Percentiles rank a stretch among this genome's conserved stretches.
phyloP scores from a whole-genome alignment of 306 rosid species.

The Malus asiatica region DNA sequence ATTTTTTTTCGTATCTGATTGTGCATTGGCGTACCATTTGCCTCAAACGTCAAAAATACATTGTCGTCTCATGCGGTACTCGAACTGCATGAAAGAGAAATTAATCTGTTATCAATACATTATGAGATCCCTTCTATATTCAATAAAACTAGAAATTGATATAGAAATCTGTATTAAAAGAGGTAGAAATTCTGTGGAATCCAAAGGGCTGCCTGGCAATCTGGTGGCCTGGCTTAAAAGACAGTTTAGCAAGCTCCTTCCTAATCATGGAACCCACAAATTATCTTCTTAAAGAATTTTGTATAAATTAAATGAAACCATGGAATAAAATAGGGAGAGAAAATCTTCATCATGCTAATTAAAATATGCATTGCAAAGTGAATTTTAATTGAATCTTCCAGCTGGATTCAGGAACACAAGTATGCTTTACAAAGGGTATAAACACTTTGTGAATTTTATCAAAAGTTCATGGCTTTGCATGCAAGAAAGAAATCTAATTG shows the following conservation, averaged over 20 bases:
- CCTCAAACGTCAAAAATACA: too few relatives aligned
- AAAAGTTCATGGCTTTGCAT: neutral
- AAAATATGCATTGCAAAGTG: neutral
- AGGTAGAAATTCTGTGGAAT: neutral
- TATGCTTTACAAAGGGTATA: neutral
- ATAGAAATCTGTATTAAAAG: neutral
- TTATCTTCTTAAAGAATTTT: neutral
- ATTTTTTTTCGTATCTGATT: neutral
- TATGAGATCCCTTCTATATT: too few relatives aligned
- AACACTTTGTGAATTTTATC: neutral
- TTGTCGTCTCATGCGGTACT: too few relatives aligned
- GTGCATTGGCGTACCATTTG: too few relatives aligned
- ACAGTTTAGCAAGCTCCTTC: neutral
- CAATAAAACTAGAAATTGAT: neutral
- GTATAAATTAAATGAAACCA: neutral
- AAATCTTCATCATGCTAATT: neutral
- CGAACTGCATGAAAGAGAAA: fast-evolving
- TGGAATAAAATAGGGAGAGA: neutral
- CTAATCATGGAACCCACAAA: neutral
- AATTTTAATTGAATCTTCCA: neutral
- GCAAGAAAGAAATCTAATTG: neutral
- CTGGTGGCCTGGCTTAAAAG: neutral
- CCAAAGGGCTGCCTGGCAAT: neutral
- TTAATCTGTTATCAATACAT: too few relatives aligned
- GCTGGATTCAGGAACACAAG: neutral